These are phyloP conservation scores for Colletotrichum plurivorum DNA, from an alignment of 2,329 filamentous ascomycete genomes.

Conservation along the genomic window DNA sequence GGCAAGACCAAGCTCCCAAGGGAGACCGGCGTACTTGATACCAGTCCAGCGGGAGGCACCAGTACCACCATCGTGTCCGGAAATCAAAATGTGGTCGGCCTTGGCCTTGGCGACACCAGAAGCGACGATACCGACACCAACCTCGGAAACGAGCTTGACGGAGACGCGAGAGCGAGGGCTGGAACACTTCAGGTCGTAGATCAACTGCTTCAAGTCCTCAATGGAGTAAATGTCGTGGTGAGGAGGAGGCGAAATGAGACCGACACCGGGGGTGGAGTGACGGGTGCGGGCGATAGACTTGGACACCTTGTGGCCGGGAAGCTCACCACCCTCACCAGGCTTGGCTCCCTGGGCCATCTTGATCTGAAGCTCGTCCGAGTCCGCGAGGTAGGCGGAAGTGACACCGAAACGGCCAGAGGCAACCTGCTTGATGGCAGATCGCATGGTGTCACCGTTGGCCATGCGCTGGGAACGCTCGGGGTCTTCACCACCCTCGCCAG, in stretches of 20 bases:
- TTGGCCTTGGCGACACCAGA: slow-evolving; percentile 98
- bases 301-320: slow-evolving; percentile 97
- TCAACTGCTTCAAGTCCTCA: slow-evolving; percentile 96
- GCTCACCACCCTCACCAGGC: slow-evolving; percentile 96
- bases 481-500: slow-evolving; percentile 96
- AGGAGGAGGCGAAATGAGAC: slow-evolving; percentile 94
- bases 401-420: slow-evolving; percentile 97
- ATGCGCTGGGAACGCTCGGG: slow-evolving; percentile 88
- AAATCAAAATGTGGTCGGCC: slow-evolving; percentile 96
- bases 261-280: slow-evolving; percentile 96
- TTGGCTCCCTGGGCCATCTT: slow-evolving; percentile 99
- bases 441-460: slow-evolving; percentile 96
- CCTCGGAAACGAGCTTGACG: slow-evolving; percentile 97
- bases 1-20: slow-evolving; percentile 96
- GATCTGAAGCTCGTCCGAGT: slow-evolving; percentile 97
- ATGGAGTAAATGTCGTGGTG: slow-evolving; percentile 99
- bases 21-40: slow-evolving; percentile 97
- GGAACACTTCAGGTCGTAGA: slow-evolving; percentile 97
- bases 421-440: slow-evolving; percentile 97
- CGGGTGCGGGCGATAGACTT: slow-evolving; percentile 93
- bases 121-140: slow-evolving; percentile 96
- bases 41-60: slow-evolving; percentile 98
- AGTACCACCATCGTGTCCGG: slow-evolving; percentile 96
- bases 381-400: slow-evolving; percentile 93
- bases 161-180: slow-evolving; percentile 93